Base-by-base conservation (phyloP, 2,329 filamentous ascomycete species). In the Diaporthe ilicicola region DNA sequence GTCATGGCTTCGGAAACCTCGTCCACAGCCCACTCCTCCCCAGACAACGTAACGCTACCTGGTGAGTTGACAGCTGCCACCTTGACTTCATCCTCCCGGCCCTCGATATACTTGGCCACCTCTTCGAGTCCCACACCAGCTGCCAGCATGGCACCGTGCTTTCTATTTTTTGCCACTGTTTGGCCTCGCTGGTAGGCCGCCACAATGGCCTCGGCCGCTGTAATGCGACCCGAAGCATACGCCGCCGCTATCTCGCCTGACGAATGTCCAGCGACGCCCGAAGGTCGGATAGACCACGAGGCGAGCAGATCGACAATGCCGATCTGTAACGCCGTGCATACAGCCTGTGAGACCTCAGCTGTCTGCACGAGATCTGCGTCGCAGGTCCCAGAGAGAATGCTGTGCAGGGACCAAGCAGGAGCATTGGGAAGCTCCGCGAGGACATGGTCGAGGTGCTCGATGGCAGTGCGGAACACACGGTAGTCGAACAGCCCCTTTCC, bases 311-410 rank as follows among this genome's bases (percentile, higher is more conserved):
- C 76, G 4, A 80, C 81, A 1, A 86, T 71, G 2, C 76, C 84
- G 4, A 88, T 77, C 73, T 88, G 86, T 1, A 88, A 22, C 0
- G 84, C 84, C 0, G 84, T 87, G 50, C 82, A 86, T 0, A 85
- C 69, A 0, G 86, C 82, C 62, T 61, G 46, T 67, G 76, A 76
- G 29, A 80, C 74, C n/a, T 74, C 72, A 5, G 75, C 74, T 42
- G 76, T 69, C 13, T 76, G 44, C 9, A 79, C 37, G 22, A 74
- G 70, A 24, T 74, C 68, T 1, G 73, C 55, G 3, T 67, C 56
- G 2, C 70, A 54, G 6, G 37, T n/a, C n/a, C 74, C 72, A 1
- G 59, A 70, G 2, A 78, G 64, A 27, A 74, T 73, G 1, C 19
- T 29, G 0, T 73, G 15, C 1, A 78, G 62, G 0, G 66, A 53